A percentile compares a stretch with the other conserved stretches of the same genome.
phyloP scores from a whole-genome alignment of 306 rosid genomes.

The Prunus fruticosa region DNA sequence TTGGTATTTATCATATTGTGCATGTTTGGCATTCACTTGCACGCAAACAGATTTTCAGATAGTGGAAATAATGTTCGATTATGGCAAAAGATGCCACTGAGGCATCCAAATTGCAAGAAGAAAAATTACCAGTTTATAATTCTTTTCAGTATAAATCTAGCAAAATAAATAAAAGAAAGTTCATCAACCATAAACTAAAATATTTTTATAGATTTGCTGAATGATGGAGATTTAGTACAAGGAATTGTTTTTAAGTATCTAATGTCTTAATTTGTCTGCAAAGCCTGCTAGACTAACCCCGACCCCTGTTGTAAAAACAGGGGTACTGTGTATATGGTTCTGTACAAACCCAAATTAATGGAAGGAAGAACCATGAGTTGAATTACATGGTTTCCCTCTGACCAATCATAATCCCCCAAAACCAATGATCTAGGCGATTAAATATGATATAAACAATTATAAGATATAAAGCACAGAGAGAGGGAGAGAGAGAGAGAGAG shows the following conservation, averaged over 20 bases:
- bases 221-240: neutral
- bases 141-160: neutral
- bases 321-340: neutral
- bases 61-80: neutral
- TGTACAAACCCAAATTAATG: constrained; percentile 13
- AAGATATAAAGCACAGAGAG: neutral
- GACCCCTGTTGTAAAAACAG: neutral
- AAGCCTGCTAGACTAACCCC: constrained; percentile 2
- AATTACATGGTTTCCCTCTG: constrained; percentile 20
- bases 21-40: no score
- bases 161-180: neutral
- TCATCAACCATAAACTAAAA: neutral
- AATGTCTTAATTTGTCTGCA: neutral
- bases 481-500: neutral
- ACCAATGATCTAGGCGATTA: constrained; percentile 11
- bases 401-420: constrained; percentile 22
- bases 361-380: constrained; percentile 20
- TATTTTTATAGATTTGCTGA: neutral
- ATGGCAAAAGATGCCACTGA: no score
- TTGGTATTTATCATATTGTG: no score
- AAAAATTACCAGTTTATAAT: neutral
- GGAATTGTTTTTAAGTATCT: neutral
- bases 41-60: no score
- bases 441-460: neutral
- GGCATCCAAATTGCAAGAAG: neutral